Evolutionary conservation across 805 yeast species (phyloP).

Genomic region (Pichia cabralensis): DNA sequence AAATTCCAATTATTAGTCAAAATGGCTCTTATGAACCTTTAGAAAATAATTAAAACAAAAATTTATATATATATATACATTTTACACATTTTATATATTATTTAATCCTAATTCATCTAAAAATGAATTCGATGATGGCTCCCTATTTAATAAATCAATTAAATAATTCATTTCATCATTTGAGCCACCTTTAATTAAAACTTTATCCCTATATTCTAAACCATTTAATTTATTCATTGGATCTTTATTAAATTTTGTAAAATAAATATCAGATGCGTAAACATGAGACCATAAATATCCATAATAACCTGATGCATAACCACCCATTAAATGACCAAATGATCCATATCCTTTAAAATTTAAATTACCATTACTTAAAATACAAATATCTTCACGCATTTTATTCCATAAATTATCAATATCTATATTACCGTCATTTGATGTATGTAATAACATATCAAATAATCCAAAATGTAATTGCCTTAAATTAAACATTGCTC

Average conservation of each 20-base stretch:
- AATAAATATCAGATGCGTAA: slow-evolving; percentile 75
- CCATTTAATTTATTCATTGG: slow-evolving; percentile 61
- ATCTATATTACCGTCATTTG: slow-evolving; percentile 36
- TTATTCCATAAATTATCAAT: slow-evolving; percentile 53
- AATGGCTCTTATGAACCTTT: slow-evolving; percentile 2
- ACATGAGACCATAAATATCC: slow-evolving; percentile 84
- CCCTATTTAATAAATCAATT: slow-evolving; percentile 60
- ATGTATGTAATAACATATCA: slow-evolving; percentile 62
- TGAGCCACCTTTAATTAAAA: slow-evolving; percentile 66
- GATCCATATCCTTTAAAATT: slow-evolving; percentile 61
- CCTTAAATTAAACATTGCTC: slow-evolving; percentile 59
- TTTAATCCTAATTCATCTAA: slow-evolving; percentile 54
- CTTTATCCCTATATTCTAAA: slow-evolving; percentile 54
- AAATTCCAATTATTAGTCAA: neutral
- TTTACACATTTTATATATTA: no score
- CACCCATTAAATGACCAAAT: slow-evolving; percentile 76
- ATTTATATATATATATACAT: no score
- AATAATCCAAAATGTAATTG: slow-evolving; percentile 73
- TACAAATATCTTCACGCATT: slow-evolving; percentile 50
- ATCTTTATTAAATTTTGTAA: slow-evolving; percentile 54
- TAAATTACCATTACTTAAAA: slow-evolving; percentile 45
- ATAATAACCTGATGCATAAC: slow-evolving; percentile 80
- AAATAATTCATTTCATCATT: slow-evolving; percentile 58
- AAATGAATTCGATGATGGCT: slow-evolving; percentile 67
- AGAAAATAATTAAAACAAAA: no score